Evolutionary conservation across 1,139 yeast genomes (phyloP).

Genomic region (Suhomyces anneliseae): DNA sequence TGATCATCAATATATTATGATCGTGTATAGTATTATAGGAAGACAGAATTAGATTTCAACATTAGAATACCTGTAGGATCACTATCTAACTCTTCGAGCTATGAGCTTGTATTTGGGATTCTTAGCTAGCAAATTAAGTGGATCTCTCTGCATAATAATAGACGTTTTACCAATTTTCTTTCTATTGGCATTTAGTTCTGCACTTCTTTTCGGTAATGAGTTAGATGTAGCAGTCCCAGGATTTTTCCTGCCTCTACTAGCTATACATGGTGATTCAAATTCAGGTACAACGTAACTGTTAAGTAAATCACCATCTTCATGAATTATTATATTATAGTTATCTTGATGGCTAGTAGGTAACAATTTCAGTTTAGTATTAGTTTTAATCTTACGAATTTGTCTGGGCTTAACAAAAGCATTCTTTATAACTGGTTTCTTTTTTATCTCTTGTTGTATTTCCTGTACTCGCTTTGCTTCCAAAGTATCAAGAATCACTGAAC

Average conservation of each 20-base stretch:
- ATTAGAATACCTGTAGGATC: neutral
- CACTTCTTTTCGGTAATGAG: no score
- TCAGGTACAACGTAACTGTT: no score
- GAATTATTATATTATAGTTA: no score
- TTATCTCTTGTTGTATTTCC: slow-evolving; percentile 8
- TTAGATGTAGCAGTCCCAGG: no score
- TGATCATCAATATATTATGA: slow-evolving; percentile 1
- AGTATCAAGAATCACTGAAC: slow-evolving; percentile 6
- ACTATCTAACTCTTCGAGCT: slow-evolving; percentile 4
- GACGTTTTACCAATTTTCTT: neutral
- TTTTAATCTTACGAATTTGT: no score
- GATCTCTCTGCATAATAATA: slow-evolving; percentile 12
- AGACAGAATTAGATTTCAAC: neutral
- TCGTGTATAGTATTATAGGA: slow-evolving; percentile 6
- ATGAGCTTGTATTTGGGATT: slow-evolving; percentile 3
- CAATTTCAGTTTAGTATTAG: neutral
- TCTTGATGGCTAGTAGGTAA: no score
- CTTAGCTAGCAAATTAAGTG: slow-evolving; percentile 16
- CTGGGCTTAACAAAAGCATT: neutral
- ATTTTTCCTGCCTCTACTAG: no score
- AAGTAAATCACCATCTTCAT: no score
- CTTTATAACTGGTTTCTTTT: neutral
- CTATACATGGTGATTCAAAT: no score
- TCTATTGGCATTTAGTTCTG: no score
- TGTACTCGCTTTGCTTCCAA: slow-evolving; percentile 12